A percentile compares a stretch with the other conserved stretches of the same genome.
These are phyloP conservation scores for Scytalidium lignicola DNA, from an alignment of 2,329 filamentous ascomycete genomes.

Conservation along the genomic window DNA sequence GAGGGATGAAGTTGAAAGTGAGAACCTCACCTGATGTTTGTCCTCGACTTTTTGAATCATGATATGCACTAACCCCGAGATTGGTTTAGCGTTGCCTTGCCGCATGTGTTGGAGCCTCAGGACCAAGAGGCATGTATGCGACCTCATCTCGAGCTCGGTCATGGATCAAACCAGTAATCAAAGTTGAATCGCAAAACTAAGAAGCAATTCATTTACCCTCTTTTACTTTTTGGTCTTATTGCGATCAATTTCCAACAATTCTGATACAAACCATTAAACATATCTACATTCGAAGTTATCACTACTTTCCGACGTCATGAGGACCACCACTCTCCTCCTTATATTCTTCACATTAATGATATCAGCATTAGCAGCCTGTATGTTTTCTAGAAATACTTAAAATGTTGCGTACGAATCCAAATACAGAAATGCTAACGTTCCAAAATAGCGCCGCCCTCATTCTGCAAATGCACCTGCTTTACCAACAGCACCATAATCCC, in stretches of 20 bases:
- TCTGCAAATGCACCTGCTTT: conserved; percentile 68
- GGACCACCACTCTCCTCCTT: conserved; percentile 13
- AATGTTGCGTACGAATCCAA: not conserved
- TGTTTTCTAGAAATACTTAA: not conserved
- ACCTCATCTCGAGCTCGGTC: not conserved
- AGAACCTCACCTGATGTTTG: not conserved
- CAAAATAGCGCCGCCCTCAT: conserved; percentile 52
- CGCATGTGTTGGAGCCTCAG: not conserved
- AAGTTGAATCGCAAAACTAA: not conserved
- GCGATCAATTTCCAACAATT: not conserved
- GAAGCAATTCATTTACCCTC: not conserved
- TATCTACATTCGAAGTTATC: not conserved
- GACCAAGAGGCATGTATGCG: not conserved
- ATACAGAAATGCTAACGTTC: conserved; percentile 15
- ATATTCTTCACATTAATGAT: conserved; percentile 20
- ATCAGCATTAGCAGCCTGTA: conserved; percentile 21
- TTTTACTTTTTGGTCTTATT: not conserved
- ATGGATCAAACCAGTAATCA: not conserved
- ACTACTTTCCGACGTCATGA: not conserved
- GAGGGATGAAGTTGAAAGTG: not conserved
- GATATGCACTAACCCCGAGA: not conserved
- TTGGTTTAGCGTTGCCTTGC: not conserved
- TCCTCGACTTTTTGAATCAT: not conserved
- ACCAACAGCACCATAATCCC: conserved; percentile 64
- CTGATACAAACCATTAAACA: not conserved